Base-by-base conservation (phyloP, 139 green algal species). In the Coelastrella sp. region DNA sequence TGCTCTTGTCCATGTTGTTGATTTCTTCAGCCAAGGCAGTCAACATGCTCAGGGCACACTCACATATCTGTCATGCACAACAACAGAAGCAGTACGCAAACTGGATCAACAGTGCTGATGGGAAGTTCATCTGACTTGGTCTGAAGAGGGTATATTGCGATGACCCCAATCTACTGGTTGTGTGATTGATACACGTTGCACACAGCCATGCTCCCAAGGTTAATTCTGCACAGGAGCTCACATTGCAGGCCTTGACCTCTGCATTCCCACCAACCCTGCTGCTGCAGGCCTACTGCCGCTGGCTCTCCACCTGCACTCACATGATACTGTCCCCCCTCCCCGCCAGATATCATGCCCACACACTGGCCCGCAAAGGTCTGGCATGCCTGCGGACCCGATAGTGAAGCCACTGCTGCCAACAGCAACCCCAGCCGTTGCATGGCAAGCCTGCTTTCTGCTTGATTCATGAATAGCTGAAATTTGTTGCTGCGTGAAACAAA, bases 11-110 rank as follows among this genome's bases (percentile, higher is more conserved):
- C 87, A 91, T 91, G 78, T 93, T 91, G 59, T 82, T 66, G 7
- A 89, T 61, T 91, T 95, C 93, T 24, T 92, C 91, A 14, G 78
- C 87, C 27, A 95, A 84, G 1, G 93, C 93, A 19, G 91, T 85
- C 63, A 93, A 78, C 93, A 96, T 96, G 65, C 35, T 74, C 11
- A 91, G 65, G 5, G 76, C 87, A 80, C 87, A 91, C 56, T 91
- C 87, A n/a, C 65, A 25, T 66, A 91, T 81, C 78, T 91, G 75
- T 61, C n/a, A 7, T 27, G 68, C n/a, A n/a, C 80, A 72, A 22
- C n/a, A 56, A 0, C 17, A 86, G 7, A 35, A 86, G 80, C 10
- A 86, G 58, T 59, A 8, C 58, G 76, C 35, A 14, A 84, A 12
- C 56, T 68, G 11, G 12, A 84, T 22, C 4, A 68, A 14, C 8